Base-by-base conservation (phyloP, 2,329 filamentous ascomycete genomes). In the Nemania sp. region DNA sequence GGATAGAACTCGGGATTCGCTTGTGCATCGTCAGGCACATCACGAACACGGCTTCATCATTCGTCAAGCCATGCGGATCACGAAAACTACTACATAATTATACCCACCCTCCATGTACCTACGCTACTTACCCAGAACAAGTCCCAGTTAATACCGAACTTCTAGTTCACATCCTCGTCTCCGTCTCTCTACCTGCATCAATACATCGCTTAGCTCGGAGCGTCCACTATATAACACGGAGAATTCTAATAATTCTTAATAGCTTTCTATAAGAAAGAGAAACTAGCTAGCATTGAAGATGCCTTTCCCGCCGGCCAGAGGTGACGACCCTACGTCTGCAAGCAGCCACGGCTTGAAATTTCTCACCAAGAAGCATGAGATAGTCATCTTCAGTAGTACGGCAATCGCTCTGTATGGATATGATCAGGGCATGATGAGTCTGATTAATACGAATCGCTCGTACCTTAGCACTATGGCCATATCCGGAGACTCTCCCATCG, bases 391-490 rank as follows among this genome's bases (percentile, higher is more conserved):
- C 72, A 80, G 77, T 22, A 80, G 78, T 51, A 79, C 79, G 11
- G 79, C 80, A 54, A 82, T 82, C 60, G 78, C 78, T 11, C 61
- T 79, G 20, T 79, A 79, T 29, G 77, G 78, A 5, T 79, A 79
- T 53, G 77, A 79, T 49, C 78, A 79, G 66, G 77, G 78, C 57
- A 79, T 79, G 77, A 79, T 78, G 78, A 78, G 76, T 24, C 54
- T 79, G 20, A 74, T 79, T 67, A 79, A 79, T 61, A 79, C 77
- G 7, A 82, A 82, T 55, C 70, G 70, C 24, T 77, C 76, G 70
- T 90, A 90, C 72, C 83, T 90, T 1, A 68, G 76, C 6, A 89
- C 86, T 32, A 89, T 90, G 87, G 82, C 82, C 55, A 86, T 90
- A 41, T 66, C 72, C 6, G 79, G 80, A 69, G 80, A 84, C 35